A percentile compares a stretch with the other conserved stretches of the same genome.
Conservation (phyloP, 169 alveolate species). For the Eimeria nieschulzi region DNA sequence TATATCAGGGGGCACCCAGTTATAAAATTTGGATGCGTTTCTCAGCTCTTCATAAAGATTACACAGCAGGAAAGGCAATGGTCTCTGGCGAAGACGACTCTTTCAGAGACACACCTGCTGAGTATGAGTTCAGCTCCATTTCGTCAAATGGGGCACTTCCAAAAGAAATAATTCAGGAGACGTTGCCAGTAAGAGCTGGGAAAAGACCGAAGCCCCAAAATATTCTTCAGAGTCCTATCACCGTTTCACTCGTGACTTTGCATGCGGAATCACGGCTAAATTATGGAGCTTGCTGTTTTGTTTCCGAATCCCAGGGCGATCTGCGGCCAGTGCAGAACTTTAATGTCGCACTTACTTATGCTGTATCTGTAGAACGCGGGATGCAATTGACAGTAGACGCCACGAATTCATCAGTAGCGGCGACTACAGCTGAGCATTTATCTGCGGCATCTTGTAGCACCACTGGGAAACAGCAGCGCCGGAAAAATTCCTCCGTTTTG, state of each 20-base stretch:
- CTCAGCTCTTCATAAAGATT: conserved; percentile 44
- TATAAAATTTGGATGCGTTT: too few relatives aligned
- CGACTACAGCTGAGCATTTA: conserved; percentile 12
- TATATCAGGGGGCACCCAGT: too few relatives aligned
- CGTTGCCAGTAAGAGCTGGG: not conserved
- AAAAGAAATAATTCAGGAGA: not conserved
- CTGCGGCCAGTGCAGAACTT: conserved; percentile 68
- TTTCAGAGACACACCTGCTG: conserved; percentile 46
- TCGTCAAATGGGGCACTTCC: conserved; percentile 13
- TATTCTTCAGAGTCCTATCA: not conserved
- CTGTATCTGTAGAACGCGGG: conserved; percentile 33
- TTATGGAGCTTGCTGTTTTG: not conserved
- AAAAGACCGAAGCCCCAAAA: not conserved
- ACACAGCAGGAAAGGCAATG: conserved; percentile 32
- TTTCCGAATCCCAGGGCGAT: conserved; percentile 30
- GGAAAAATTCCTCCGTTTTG: conserved; percentile 21
- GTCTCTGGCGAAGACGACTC: not conserved
- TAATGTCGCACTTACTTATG: conserved; percentile 63
- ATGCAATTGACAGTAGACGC: conserved; percentile 24
- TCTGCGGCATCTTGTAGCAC: not conserved
- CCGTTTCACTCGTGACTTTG: not conserved
- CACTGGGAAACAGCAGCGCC: conserved; percentile 10
- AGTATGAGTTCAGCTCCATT: not conserved
- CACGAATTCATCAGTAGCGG: conserved; percentile 32
- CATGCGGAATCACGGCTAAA: not conserved